phyloP scores from a whole-genome alignment of 257 asterid genomes.

The Mitragyna speciosa region DNA sequence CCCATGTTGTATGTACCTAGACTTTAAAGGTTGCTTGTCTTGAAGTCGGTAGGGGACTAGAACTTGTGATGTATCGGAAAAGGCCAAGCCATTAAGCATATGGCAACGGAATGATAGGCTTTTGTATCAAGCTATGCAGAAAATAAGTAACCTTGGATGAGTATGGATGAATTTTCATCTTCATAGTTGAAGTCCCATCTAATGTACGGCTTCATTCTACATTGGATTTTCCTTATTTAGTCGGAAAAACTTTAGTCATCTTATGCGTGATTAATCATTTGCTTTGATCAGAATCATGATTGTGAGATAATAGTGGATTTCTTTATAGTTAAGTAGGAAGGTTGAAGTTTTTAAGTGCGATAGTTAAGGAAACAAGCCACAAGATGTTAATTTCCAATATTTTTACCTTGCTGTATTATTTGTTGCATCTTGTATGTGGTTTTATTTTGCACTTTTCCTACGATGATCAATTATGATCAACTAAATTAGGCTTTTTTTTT shows the following conservation, averaged over 20 bases:
- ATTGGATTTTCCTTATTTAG: not conserved
- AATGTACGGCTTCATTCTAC: not conserved
- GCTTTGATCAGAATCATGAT: not conserved
- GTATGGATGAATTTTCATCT: not conserved
- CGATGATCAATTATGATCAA: too few relatives aligned
- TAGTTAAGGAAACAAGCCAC: too few relatives aligned
- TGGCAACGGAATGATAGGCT: not conserved
- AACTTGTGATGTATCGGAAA: not conserved
- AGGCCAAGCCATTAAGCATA: not conserved
- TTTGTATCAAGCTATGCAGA: not conserved
- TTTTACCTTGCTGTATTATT: too few relatives aligned
- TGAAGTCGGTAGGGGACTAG: not conserved
- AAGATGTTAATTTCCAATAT: too few relatives aligned
- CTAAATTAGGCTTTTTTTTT: too few relatives aligned
- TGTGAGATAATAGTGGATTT: too few relatives aligned
- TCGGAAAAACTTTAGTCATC: not conserved
- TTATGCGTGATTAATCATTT: not conserved
- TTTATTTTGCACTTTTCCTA: too few relatives aligned
- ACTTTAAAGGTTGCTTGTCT: not conserved
- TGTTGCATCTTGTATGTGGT: too few relatives aligned
- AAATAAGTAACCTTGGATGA: not conserved
- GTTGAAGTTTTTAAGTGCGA: too few relatives aligned
- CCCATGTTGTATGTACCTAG: not conserved
- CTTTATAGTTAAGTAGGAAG: too few relatives aligned
- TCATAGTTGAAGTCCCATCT: not conserved